A percentile compares a stretch with the other conserved stretches of the same genome.
Evolutionary conservation across 2,329 filamentous ascomycete genomes (phyloP).

Genomic region (Calonectria naviculata): DNA sequence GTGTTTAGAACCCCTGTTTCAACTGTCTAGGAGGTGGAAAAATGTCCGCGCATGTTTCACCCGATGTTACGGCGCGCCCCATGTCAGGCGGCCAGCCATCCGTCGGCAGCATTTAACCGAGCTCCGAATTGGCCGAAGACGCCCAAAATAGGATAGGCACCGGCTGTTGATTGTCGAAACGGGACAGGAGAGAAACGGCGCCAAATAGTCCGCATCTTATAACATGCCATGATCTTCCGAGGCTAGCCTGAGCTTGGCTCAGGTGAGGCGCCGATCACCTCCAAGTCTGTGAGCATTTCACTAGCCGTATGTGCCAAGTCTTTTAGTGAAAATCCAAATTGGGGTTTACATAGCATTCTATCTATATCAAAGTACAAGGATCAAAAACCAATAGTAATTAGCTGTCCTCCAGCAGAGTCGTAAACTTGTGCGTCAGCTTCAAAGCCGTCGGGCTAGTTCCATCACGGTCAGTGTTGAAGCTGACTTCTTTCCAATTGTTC

Average conservation of each 20-base stretch:
- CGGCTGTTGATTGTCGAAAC: not conserved
- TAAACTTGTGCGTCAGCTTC: slow-evolving; percentile 1
- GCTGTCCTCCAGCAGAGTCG: not conserved
- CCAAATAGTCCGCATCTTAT: not conserved
- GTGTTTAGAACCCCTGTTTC: not conserved
- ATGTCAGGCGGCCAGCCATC: not conserved
- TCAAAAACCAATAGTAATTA: not conserved
- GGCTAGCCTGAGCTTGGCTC: not conserved
- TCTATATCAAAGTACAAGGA: not conserved
- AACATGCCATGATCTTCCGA: not conserved
- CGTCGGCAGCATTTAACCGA: not conserved
- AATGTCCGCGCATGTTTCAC: not conserved
- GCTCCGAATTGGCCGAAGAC: not conserved
- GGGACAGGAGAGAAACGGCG: not conserved
- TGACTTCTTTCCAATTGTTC: not conserved
- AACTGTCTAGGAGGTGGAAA: not conserved
- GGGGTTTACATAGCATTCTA: not conserved
- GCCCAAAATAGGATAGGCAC: not conserved
- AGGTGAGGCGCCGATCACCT: not conserved
- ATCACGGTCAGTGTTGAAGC: slow-evolving; percentile 3
- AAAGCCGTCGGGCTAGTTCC: not conserved
- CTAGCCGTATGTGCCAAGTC: not conserved
- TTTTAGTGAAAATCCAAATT: not conserved
- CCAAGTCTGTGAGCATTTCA: not conserved
- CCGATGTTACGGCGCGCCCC: not conserved